These are phyloP conservation scores for Ogataea trehalophila DNA, from an alignment of 805 yeast species.

Conservation along the genomic window DNA sequence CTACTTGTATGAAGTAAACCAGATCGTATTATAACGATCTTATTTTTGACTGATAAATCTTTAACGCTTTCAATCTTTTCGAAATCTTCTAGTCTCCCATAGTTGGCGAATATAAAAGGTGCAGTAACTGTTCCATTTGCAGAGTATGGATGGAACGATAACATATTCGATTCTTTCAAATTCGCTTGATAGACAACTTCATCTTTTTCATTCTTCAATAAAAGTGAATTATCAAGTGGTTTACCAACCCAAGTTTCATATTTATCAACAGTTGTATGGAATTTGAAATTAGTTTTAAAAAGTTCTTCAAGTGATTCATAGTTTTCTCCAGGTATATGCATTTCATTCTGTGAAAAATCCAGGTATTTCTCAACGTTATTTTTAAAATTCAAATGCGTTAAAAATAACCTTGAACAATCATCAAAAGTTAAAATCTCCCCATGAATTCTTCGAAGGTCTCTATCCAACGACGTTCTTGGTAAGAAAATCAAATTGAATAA, in stretches of 20 bases:
- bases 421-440: slow-evolving; percentile 58
- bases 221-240: slow-evolving; percentile 43
- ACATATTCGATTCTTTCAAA: slow-evolving; percentile 39
- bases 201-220: slow-evolving; percentile 32
- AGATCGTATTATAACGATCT: slow-evolving; percentile 54
- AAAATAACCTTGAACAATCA: slow-evolving; percentile 62
- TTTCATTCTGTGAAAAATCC: slow-evolving; percentile 13
- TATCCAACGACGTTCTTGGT: slow-evolving; percentile 76
- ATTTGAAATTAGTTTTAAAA: slow-evolving; percentile 17
- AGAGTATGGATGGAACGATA: slow-evolving; percentile 57
- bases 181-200: slow-evolving; percentile 41
- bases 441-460: slow-evolving; percentile 77
- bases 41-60: slow-evolving; percentile 44
- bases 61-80: slow-evolving; percentile 29
- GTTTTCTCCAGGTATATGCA: slow-evolving; percentile 24
- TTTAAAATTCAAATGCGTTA: slow-evolving; percentile 24
- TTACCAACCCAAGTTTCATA: slow-evolving; percentile 54
- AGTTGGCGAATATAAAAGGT: slow-evolving; percentile 53
- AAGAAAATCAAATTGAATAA: slow-evolving; percentile 66
- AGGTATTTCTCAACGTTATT: slow-evolving; percentile 19
- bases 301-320: slow-evolving; percentile 12
- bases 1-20: slow-evolving; percentile 49
- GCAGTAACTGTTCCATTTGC: slow-evolving; percentile 58
- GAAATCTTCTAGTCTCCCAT: slow-evolving; percentile 56
- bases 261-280: slow-evolving; percentile 44